Evolutionary conservation across 2,329 filamentous ascomycete genomes (phyloP), one percentile per base, ranked within the genome.

Genomic region (Neofusicoccum sp.): DNA sequence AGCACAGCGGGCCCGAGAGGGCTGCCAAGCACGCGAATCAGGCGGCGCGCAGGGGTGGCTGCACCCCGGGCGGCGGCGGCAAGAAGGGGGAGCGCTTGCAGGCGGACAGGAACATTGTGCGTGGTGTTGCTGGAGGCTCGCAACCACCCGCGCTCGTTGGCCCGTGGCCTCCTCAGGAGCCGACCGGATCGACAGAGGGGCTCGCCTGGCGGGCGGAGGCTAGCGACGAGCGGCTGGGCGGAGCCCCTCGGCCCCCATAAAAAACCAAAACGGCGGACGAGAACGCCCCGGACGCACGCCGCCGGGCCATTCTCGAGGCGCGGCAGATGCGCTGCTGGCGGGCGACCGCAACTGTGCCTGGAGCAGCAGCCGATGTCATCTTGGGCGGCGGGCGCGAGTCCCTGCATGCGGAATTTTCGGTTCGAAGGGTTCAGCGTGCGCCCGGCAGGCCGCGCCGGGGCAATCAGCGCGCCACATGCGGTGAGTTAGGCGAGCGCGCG

Each of bases 131-230:
- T 38, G 51, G 51, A 56, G 51, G 51, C 38, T 56, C 26, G 40
- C 28, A 40, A 36, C 34, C 45, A 43, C 38, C 36, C 36, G 28
- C 38, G 11, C 14, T 6, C 38, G n/a, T 40, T 40, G n/a, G 38
- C 14, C 12, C 34, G 12, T 24, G 49, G 36, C 49, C 34, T 16
- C 9, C 28, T 8, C 28, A 33, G 38, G 51, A 56, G 51, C 51
- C 41, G 33, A 47, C 54, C 54, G 54, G 54, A 58, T 58, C 54
- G 40, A 45, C 54, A 58, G 54, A 58, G 54, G 54, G 54, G 54
- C 54, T 20, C 20, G 20, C 20, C 20, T 20, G 47, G 43, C 54
- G 30, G 53, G 54, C 54, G 54, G 54, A 47, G 41, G 31, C 43
- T 58, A 58, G 43, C 54, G 41, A 45, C 12, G 43, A 58, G 54